Conservation (phyloP, 139 green algal species). For the Protoeuglena noctilucae region DNA sequence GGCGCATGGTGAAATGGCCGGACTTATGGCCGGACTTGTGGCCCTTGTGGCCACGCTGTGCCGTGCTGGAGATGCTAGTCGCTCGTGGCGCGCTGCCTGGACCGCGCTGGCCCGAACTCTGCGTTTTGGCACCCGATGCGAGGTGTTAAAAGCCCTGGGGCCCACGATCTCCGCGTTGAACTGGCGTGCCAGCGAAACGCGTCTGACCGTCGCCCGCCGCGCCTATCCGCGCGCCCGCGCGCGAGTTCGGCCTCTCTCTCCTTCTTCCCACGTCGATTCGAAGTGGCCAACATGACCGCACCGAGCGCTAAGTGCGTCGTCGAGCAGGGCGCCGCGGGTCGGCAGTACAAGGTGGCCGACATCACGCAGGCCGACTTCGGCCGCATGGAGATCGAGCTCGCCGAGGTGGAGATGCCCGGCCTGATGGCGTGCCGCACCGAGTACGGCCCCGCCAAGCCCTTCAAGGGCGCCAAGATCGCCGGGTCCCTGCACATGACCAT, state of each 20-base stretch:
- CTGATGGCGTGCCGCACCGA: constrained; percentile 85
- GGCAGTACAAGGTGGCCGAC: constrained; percentile 43
- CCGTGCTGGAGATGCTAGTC: too few relatives aligned
- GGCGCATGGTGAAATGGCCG: constrained; percentile 19
- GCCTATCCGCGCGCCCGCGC: too few relatives aligned
- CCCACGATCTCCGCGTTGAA: too few relatives aligned
- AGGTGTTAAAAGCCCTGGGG: too few relatives aligned
- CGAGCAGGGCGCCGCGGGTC: constrained; percentile 7
- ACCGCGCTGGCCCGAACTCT: too few relatives aligned
- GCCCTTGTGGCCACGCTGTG: too few relatives aligned
- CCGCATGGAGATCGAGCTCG: constrained; percentile 92
- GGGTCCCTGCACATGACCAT: constrained; percentile 99
- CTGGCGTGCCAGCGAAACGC: too few relatives aligned
- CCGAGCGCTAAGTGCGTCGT: constrained; percentile 1
- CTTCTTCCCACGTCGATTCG: background rate
- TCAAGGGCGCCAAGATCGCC: constrained; percentile 83
- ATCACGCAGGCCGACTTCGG: constrained; percentile 88
- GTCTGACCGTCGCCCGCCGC: too few relatives aligned
- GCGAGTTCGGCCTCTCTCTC: too few relatives aligned
- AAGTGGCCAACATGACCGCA: background rate
- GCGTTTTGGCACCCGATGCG: too few relatives aligned
- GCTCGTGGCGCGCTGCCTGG: too few relatives aligned
- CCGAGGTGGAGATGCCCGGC: constrained; percentile 96
- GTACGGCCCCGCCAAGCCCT: constrained; percentile 80
- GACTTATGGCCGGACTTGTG: too few relatives aligned